These are phyloP conservation scores for Candida ponderosae DNA, from an alignment of 805 yeast genomes.

Conservation along the genomic window DNA sequence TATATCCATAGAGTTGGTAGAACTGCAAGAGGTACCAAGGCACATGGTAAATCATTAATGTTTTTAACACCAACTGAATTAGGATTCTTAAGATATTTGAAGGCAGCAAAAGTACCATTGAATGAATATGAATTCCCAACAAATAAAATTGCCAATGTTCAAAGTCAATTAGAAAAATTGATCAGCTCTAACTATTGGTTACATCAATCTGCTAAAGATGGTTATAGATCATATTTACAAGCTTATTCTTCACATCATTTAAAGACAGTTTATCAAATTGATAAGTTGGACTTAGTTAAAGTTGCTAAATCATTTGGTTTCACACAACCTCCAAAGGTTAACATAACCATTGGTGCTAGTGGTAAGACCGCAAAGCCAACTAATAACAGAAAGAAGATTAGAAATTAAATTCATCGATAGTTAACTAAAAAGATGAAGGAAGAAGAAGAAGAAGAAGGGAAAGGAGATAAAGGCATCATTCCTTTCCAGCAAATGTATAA, in stretches of 20 bases:
- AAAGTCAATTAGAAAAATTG: slow-evolving; percentile 84
- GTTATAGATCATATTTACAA: slow-evolving; percentile 92
- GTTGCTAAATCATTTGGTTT: slow-evolving; percentile 96
- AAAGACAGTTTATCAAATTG: slow-evolving; percentile 94
- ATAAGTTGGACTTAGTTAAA: slow-evolving; percentile 86
- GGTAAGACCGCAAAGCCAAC: slow-evolving; percentile 44
- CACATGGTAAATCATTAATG: slow-evolving; percentile 92
- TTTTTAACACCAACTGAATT: slow-evolving; percentile 89
- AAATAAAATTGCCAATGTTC: slow-evolving; percentile 92
- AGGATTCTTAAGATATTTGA: slow-evolving; percentile 89
- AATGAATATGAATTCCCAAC: slow-evolving; percentile 96
- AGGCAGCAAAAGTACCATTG: slow-evolving; percentile 94
- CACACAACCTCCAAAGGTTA: slow-evolving; percentile 92
- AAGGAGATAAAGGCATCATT: too few relatives aligned
- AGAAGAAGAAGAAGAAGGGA: too few relatives aligned
- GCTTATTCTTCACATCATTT: slow-evolving; percentile 96
- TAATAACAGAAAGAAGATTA: slow-evolving; percentile 8
- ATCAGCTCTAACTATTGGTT: slow-evolving; percentile 89
- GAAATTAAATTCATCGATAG: slow-evolving; percentile 3
- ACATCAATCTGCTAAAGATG: slow-evolving; percentile 94
- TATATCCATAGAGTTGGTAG: slow-evolving; percentile 98
- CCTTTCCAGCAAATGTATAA: too few relatives aligned
- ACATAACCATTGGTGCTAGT: slow-evolving; percentile 91
- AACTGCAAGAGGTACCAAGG: slow-evolving; percentile 90
- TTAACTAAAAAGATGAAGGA: too few relatives aligned